Base-by-base conservation (phyloP, 1,284 basidiomycete species). In the Cerrena zonata region DNA sequence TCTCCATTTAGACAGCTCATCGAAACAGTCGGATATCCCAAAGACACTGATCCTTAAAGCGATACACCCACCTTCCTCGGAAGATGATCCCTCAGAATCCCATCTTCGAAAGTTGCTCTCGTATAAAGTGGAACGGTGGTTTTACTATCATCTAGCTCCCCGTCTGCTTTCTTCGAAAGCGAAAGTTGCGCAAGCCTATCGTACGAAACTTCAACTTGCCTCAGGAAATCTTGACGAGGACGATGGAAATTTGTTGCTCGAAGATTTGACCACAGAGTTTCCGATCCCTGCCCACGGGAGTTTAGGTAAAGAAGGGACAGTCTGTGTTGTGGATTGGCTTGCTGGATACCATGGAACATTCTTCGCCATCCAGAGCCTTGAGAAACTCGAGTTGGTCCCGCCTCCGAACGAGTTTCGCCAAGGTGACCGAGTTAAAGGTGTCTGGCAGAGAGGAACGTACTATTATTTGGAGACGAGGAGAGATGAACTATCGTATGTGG, bases 361-460 rank as follows among this genome's bases (percentile, higher is more conserved):
- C 48, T 55, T 52, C 42, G 22, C 47, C 11, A 22, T 55, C 5
- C 49, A 53, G 21, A n/a, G n/a, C 12, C 40, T 43, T 2, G 34
- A 41, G 22, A 21, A 27, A 2, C 23, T 49, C n/a, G 30, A 41
- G 1, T 22, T 56, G 18, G 44, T 54, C 2, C 56, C 54, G 2
- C 47, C 54, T 26, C 56, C 54, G 27, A 48, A 38, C 7, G 19
- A 45, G 12, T 51, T 37, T 11, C 11, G 24, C 15, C 34, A 47
- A 38, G 19, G 11, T 5, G 24, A 23, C 36, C 37, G 4, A 10
- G 41, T 19, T 10, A 49, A 48, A 13, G 57, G 57, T 0, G 50
- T 58, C 18, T 58, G 57, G 57, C 41, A 49, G 53, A 50, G 55
- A 18, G 57, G 57, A 10, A 55, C 53, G 26, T 58, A 58, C 27